Evolutionary conservation across 306 rosid species (phyloP), one percentile per base, ranked within the genome.

Genomic region (Pachyrhizus erosus): DNA sequence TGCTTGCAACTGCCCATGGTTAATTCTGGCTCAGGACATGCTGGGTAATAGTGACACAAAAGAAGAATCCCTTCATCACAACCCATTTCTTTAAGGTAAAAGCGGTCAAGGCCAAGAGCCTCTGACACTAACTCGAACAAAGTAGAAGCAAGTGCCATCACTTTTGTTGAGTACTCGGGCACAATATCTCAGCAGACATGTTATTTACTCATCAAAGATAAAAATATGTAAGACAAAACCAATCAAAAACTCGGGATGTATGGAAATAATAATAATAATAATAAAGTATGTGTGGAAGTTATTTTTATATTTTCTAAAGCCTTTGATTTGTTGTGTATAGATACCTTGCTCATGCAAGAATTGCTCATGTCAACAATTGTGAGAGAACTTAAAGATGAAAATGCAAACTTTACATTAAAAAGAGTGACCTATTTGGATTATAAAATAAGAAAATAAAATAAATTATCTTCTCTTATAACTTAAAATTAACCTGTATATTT

Each of bases 91-190:
- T 69, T 69, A 21, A 69, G 54, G 54, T 69, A 20, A 13, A 69
- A 69, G 4, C 17, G 54, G 13, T 69, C 29, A 69, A 69, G 54
- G 11, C 54, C 74, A 40, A 69, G 74, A 69, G 74, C 74, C 20
- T 69, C 74, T 12, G 74, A 69, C 18, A 69, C 5, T 10, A 89
- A 65, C 74, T 82, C 89, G n/a, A 86, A 86, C 40, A 86, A 48
- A 3, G 57, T 5, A 10, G 43, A 39, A 48, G 83, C 87, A 12
- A 88, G 21, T n/a, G 0, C 18, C 88, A 64, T 79, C 2, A 89
- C 85, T 33, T 74, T 55, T 26, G 80, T 39, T 2, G 87, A 78
- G 61, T 86, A 86, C 77, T 66, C 82, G 7, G 70, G 5, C 29
- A 78, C 40, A 48, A 84, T 70, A 15, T 88, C 88, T 31, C 89